phyloP scores from a whole-genome alignment of 106 monocot species.

The Acorus gramineus region DNA sequence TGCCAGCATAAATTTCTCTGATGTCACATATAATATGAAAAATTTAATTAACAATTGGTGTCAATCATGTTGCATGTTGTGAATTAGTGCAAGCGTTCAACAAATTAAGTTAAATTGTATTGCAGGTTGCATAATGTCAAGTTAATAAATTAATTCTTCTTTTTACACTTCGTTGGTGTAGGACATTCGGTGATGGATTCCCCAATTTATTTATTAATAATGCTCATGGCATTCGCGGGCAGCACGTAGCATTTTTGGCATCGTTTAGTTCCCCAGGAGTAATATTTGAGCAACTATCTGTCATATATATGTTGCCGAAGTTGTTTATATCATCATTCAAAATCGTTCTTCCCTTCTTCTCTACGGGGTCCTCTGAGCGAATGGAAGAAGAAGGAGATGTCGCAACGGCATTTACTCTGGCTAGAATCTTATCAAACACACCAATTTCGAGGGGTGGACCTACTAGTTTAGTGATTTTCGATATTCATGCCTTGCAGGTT shows the following conservation, averaged over 20 bases:
- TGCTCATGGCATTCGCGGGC: slow-evolving; percentile 83
- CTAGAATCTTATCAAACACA: slow-evolving; percentile 85
- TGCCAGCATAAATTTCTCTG: too few species aligned
- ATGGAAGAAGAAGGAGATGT: slow-evolving; percentile 99
- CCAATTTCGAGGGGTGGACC: slow-evolving; percentile 95
- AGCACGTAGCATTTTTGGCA: slow-evolving; percentile 86
- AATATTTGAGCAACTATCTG: slow-evolving; percentile 89
- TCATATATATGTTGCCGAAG: slow-evolving; percentile 85
- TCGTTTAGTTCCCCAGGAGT: slow-evolving; percentile 93
- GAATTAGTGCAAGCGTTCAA: background rate
- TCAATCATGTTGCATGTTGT: too few species aligned
- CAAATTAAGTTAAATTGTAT: background rate
- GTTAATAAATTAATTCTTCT: background rate
- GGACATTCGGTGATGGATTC: slow-evolving; percentile 84
- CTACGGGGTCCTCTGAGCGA: slow-evolving; percentile 80
- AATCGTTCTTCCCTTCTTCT: slow-evolving; percentile 85
- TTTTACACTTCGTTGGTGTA: slow-evolving; percentile 5
- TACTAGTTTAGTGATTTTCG: slow-evolving; percentile 78
- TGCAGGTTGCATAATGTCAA: background rate
- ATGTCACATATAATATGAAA: too few species aligned
- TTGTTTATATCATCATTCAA: slow-evolving; percentile 91
- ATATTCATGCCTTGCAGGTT: slow-evolving; percentile 97
- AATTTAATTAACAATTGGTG: too few species aligned
- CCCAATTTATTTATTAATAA: slow-evolving; percentile 85
- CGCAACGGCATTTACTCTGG: slow-evolving; percentile 83